These are phyloP conservation scores for Barnettozyma sucrosica DNA, from an alignment of 805 yeast species.

Conservation along the genomic window DNA sequence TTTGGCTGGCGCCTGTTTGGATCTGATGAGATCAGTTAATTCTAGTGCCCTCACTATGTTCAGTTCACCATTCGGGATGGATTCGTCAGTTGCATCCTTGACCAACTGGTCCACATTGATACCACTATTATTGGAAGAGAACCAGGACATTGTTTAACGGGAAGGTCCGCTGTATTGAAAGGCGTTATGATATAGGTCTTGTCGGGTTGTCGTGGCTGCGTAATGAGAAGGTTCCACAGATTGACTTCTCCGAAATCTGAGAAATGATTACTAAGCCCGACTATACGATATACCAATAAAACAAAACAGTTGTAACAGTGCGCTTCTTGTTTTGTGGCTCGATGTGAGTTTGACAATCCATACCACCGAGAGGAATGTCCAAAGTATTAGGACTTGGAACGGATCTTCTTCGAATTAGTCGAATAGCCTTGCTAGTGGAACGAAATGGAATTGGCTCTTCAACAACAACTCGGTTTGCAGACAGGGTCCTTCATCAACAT, in stretches of 20 bases:
- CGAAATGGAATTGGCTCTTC: constrained; percentile 28
- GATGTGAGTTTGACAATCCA: too few species aligned
- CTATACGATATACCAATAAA: not conserved
- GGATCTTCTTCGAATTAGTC: constrained; percentile 43
- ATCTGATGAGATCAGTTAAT: constrained; percentile 78
- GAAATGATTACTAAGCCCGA: not conserved
- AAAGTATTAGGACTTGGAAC: constrained; percentile 7
- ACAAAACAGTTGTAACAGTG: too few species aligned
- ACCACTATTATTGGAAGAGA: constrained; percentile 11
- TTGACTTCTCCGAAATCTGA: not conserved
- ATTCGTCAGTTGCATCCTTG: constrained; percentile 75
- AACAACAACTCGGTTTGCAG: constrained; percentile 33
- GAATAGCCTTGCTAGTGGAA: constrained; percentile 40
- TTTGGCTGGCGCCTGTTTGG: constrained; percentile 70
- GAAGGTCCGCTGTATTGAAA: not conserved
- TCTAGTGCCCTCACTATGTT: constrained; percentile 75
- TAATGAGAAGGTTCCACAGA: not conserved
- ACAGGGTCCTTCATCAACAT: constrained; percentile 45
- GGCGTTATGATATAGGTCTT: not conserved
- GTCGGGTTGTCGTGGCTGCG: not conserved
- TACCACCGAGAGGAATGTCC: not conserved
- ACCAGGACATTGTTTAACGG: constrained; percentile 24
- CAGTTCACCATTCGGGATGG: constrained; percentile 88
- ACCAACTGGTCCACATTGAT: constrained; percentile 47
- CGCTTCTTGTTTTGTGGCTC: too few species aligned